Base-by-base conservation (phyloP, 2,329 filamentous ascomycete species). In the Aspergillus sp. region DNA sequence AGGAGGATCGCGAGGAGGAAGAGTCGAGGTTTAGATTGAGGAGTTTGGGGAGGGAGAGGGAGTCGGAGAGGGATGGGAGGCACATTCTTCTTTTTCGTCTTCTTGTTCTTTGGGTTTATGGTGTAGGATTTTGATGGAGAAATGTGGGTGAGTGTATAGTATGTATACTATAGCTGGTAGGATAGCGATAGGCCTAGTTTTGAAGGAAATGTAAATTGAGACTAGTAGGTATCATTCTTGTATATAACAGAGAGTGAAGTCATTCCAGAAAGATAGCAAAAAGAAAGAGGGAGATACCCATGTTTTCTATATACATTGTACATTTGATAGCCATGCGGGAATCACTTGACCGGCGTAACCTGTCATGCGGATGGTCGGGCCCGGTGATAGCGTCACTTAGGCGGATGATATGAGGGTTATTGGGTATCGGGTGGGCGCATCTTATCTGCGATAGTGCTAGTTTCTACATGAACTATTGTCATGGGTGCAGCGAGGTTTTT, bases 331-430 rank as follows among this genome's bases (percentile, higher is more conserved):
- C 41, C 41, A 45, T 45, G 10, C 41, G n/a, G 41, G 28, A 47
- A 57, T 63, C 62, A 64, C 49, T 65, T 63, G 59, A 66, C 50
- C 19, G 58, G 49, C 5, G 32, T 36, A 36, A 36, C n/a, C n/a
- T 54, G 30, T 52, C 41, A 41, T 41, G 59, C 57, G 60, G 57
- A 56, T 63, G 63, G 60, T 60, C 55, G 52, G 13, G 28, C 56
- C 63, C 21, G 58, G 45, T 65, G 63, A 65, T 61, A 12, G 52
- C 21, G 36, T 19, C 15, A 45, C 21, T 23, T 38, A 45, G 21
- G 12, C n/a, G 23, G 8, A 25, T 49, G 41, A 10, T 43, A 19
- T 13, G 41, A n/a, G 8, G 41, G 13, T 23, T 19, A 45, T 45
- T 10, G 10, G 19, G 13, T 23, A 45, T 13, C 41, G 10, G 19